These are phyloP conservation scores for Margaritispora aquatica DNA, from an alignment of 495 filamentous ascomycete species.

Conservation along the genomic window DNA sequence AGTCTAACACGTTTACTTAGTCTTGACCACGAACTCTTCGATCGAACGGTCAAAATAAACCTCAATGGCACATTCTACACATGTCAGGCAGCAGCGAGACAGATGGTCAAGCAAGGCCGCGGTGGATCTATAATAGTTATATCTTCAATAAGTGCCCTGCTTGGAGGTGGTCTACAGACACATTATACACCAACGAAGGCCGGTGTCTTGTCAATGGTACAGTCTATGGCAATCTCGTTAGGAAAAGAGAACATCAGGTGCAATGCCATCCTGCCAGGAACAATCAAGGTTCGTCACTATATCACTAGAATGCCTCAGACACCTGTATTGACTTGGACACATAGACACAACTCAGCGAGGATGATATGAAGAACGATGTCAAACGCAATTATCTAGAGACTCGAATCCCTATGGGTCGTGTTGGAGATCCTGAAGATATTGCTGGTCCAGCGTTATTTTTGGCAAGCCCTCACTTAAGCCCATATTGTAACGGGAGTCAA, in stretches of 20 bases:
- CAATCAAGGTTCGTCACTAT: too few species aligned
- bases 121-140: conserved; percentile 81
- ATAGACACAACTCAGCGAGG: conserved; percentile 83
- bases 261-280: conserved; percentile 81
- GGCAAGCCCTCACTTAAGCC: conserved; percentile 67
- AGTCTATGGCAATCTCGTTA: conserved; percentile 73
- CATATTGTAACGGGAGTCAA: conserved; percentile 80
- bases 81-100: conserved; percentile 72
- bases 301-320: too few species aligned
- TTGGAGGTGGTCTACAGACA: conserved; percentile 73
- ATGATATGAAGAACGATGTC: conserved; percentile 59
- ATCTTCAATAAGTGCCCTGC: conserved; percentile 72
- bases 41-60: conserved; percentile 66
- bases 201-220: conserved; percentile 75
- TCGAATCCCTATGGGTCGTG: conserved; percentile 71
- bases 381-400: conserved; percentile 82
- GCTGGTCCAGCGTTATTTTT: conserved; percentile 85
- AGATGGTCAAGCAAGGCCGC: conserved; percentile 61
- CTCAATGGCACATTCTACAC: conserved; percentile 82
- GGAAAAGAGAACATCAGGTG: conserved; percentile 74
- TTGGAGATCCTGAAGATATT: conserved; percentile 61
- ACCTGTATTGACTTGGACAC: too few species aligned
- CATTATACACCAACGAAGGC: conserved; percentile 93
- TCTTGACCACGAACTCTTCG: conserved; percentile 52
- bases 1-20: conserved; percentile 23